Evolutionary conservation across 108 stramenopile species (phyloP).

Genomic region (Cyclotella cryptica): DNA sequence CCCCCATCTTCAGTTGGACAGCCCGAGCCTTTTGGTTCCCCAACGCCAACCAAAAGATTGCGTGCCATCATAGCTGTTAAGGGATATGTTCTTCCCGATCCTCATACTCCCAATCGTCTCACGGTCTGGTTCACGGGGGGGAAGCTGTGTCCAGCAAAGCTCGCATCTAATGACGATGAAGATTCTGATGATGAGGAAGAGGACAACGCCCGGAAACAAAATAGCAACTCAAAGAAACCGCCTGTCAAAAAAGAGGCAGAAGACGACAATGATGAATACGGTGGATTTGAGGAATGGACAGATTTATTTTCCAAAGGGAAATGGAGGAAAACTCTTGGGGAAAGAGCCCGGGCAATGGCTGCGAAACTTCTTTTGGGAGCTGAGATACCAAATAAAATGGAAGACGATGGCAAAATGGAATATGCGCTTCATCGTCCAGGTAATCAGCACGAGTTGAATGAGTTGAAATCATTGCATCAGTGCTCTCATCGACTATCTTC

Average conservation of each 20-base stretch:
- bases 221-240: slow-evolving; percentile 12
- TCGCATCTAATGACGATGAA: slow-evolving; percentile 27
- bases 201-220: slow-evolving; percentile 30
- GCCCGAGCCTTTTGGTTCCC: slow-evolving; percentile 57
- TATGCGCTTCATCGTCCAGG: slow-evolving; percentile 67
- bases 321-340: slow-evolving; percentile 64
- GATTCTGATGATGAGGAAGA: slow-evolving; percentile 28
- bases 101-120: slow-evolving; percentile 61
- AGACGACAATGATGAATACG: slow-evolving; percentile 42
- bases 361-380: slow-evolving; percentile 78
- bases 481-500: too few species aligned
- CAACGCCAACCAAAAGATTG: slow-evolving; percentile 64
- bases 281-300: slow-evolving; percentile 65
- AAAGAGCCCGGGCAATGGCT: slow-evolving; percentile 70
- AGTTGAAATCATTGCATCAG: too few species aligned
- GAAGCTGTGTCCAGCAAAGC: slow-evolving; percentile 53
- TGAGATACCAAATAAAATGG: slow-evolving; percentile 62
- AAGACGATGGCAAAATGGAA: slow-evolving; percentile 70
- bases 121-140: slow-evolving; percentile 84
- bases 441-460: too few species aligned
- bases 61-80: slow-evolving; percentile 72
- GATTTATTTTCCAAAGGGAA: slow-evolving; percentile 69
- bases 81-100: slow-evolving; percentile 82
- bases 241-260: slow-evolving; percentile 21
- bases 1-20: slow-evolving; percentile 56